Conservation (phyloP, 768 basidiomycete genomes). For the Cystoderma amianthinum region DNA sequence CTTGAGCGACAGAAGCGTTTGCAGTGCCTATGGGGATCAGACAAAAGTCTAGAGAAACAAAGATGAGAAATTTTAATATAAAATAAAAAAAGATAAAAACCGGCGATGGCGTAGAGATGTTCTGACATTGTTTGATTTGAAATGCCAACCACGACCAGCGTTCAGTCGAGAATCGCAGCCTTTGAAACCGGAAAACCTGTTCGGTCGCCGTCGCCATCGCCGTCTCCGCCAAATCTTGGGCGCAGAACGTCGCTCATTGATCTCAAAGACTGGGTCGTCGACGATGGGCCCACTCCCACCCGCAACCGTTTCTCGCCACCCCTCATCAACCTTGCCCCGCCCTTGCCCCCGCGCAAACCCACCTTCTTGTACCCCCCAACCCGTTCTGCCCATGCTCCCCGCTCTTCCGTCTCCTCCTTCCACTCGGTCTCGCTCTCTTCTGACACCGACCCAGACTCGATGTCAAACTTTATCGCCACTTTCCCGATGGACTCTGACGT, state of each 20-base stretch:
- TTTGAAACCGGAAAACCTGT: not conserved
- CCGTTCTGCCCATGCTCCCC: slow-evolving; percentile 43
- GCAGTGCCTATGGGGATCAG: slow-evolving; percentile 81
- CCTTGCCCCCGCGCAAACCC: slow-evolving; percentile 62
- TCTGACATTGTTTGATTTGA: no score
- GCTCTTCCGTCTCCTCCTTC: slow-evolving; percentile 76
- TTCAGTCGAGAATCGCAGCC: not conserved
- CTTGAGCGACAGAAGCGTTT: slow-evolving; percentile 70
- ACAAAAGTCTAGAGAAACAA: slow-evolving; percentile 61
- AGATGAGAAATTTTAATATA: not conserved
- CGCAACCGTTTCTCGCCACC: slow-evolving; percentile 19
- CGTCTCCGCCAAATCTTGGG: slow-evolving; percentile 41
- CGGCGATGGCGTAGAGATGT: slow-evolving; percentile 76
- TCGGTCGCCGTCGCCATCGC: slow-evolving; percentile 34
- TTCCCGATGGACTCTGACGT: slow-evolving; percentile 45
- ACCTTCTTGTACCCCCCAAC: slow-evolving; percentile 32
- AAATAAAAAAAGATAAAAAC: slow-evolving; percentile 20
- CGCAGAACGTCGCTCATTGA: slow-evolving; percentile 62
- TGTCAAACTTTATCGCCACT: slow-evolving; percentile 35
- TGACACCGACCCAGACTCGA: slow-evolving; percentile 40
- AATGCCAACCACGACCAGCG: slow-evolving; percentile 8
- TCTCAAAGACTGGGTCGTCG: slow-evolving; percentile 68
- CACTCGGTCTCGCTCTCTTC: slow-evolving; percentile 80
- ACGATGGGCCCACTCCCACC: slow-evolving; percentile 38
- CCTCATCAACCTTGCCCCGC: slow-evolving; percentile 53